phyloP scores from a whole-genome alignment of 306 rosid genomes.

The Spatholobus suberectus region DNA sequence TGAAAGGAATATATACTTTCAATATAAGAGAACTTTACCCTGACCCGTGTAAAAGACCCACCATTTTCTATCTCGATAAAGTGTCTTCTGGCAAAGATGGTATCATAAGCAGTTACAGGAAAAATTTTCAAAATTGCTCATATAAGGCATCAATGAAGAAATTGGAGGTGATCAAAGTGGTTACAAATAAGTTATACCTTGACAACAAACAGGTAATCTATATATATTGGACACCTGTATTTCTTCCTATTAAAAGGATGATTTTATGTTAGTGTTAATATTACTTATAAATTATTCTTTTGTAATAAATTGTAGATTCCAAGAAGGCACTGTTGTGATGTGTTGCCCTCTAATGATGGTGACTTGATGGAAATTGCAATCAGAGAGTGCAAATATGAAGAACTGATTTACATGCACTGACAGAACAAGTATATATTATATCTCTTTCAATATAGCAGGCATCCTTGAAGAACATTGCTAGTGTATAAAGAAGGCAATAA shows the following conservation, averaged over 20 bases:
- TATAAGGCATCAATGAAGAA: conserved; percentile 46
- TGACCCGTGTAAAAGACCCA: conserved; percentile 68
- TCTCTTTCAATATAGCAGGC: neutral
- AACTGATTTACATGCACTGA: conserved; percentile 62
- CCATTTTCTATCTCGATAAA: conserved; percentile 62
- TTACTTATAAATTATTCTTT: neutral
- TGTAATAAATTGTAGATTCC: conserved; percentile 67
- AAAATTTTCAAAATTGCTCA: conserved; percentile 59
- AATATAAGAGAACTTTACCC: conserved; percentile 47
- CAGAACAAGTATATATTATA: neutral
- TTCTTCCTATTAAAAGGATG: neutral
- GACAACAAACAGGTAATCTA: conserved; percentile 61
- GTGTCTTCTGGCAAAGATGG: conserved; percentile 46
- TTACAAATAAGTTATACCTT: conserved; percentile 63
- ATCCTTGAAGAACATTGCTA: neutral
- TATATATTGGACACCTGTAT: neutral
- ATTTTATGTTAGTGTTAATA: neutral
- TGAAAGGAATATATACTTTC: conserved; percentile 51
- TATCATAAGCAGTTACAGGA: conserved; percentile 58
- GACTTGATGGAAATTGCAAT: conserved; percentile 64
- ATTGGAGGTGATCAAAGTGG: conserved; percentile 63
- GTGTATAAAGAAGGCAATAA: neutral
- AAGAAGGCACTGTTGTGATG: conserved; percentile 86
- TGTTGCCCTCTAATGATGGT: conserved; percentile 50
- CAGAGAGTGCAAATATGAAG: conserved; percentile 82